phyloP scores from a whole-genome alignment of 768 basidiomycete species.

The Russula virescens region DNA sequence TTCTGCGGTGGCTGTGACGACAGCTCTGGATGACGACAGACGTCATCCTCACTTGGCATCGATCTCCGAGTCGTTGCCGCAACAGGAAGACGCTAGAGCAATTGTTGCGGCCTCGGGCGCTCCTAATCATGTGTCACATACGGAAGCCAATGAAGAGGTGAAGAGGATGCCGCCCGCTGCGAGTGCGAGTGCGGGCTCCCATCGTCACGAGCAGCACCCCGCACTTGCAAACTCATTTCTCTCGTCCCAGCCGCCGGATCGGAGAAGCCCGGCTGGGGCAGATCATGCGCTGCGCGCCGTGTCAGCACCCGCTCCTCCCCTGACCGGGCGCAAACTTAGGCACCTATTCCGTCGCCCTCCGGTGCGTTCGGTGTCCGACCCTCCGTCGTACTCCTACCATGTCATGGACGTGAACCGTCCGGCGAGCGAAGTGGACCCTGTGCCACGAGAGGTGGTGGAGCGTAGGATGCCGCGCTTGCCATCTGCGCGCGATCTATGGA shows the following conservation, averaged over 20 bases:
- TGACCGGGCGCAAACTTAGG: slow-evolving; percentile 6
- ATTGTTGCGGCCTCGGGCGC: not conserved
- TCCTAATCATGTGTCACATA: not conserved
- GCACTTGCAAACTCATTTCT: not conserved
- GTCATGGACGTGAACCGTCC: not conserved
- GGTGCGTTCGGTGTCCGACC: slow-evolving; percentile 14
- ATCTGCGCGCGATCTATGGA: slow-evolving; percentile 13
- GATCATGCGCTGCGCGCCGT: not conserved
- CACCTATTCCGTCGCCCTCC: slow-evolving; percentile 20
- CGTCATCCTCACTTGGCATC: not conserved
- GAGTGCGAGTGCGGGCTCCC: not conserved
- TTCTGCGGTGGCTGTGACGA: not conserved
- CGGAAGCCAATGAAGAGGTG: not conserved
- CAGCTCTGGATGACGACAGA: not conserved
- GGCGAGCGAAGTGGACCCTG: slow-evolving; percentile 13
- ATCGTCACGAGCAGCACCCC: too few species aligned
- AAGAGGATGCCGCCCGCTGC: not conserved
- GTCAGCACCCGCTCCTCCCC: not conserved
- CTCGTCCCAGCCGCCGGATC: not conserved
- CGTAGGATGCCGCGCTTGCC: slow-evolving; percentile 21
- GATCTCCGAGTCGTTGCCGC: not conserved
- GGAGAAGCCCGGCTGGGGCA: not conserved
- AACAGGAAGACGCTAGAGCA: not conserved
- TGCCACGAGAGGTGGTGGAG: slow-evolving; percentile 3
- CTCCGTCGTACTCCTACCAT: slow-evolving; percentile 10